These are phyloP conservation scores for Aegilops speltoides DNA, from an alignment of 176 grass and related monocot species.

Conservation along the genomic window DNA sequence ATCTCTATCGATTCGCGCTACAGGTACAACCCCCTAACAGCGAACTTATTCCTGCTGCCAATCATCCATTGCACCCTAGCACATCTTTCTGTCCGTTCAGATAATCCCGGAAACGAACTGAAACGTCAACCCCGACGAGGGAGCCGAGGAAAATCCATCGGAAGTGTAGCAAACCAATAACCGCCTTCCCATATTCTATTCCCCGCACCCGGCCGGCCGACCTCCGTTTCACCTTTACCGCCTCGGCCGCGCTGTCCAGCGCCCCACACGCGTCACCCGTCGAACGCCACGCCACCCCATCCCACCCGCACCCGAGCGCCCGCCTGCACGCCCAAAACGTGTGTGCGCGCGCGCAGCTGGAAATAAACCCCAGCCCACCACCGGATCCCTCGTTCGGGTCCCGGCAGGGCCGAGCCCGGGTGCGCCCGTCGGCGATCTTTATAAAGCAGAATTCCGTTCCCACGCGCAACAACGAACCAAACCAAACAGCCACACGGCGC, in stretches of 20 bases:
- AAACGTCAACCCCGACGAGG: neutral
- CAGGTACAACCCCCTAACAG: too few relatives aligned
- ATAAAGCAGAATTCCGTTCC: conserved; percentile 23
- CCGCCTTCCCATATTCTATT: neutral
- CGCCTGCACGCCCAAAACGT: conserved; percentile 34
- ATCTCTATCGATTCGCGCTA: too few relatives aligned
- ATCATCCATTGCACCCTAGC: too few relatives aligned
- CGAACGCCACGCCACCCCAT: neutral
- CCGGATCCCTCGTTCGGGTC: neutral
- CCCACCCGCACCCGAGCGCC: neutral
- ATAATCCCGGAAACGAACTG: too few relatives aligned
- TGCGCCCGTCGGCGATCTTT: neutral
- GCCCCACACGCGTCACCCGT: conserved; percentile 7
- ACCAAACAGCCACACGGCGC: conserved; percentile 25
- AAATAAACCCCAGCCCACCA: neutral
- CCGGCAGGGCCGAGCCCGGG: neutral
- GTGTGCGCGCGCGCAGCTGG: neutral
- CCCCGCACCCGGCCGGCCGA: neutral
- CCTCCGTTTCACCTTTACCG: neutral
- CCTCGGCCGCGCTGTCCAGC: neutral
- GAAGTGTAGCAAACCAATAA: neutral
- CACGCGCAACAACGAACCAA: conserved; percentile 29
- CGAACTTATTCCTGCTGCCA: too few relatives aligned
- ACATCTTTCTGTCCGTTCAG: too few relatives aligned
- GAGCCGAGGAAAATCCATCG: neutral